A percentile compares a stretch with the other conserved stretches of the same genome.
phyloP scores from a whole-genome alignment of 305 asterid species.

The Ilex paraguariensis region DNA sequence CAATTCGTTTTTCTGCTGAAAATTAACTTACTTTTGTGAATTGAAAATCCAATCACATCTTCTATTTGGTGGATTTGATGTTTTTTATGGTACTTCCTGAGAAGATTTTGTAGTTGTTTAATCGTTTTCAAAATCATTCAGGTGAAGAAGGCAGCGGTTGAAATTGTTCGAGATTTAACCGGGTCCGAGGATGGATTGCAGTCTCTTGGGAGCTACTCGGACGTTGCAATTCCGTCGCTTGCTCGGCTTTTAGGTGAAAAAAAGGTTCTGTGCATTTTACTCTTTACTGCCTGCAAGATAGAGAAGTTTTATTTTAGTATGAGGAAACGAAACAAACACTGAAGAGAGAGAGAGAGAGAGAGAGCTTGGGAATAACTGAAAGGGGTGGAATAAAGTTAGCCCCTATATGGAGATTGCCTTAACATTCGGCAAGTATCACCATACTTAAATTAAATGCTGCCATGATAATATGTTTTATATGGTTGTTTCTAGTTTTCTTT shows the following conservation, averaged over 20 bases:
- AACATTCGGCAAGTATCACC: too few species aligned
- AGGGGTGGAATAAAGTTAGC: neutral
- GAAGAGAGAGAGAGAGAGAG: too few species aligned
- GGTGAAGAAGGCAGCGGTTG: slow-evolving; percentile 80
- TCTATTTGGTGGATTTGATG: neutral
- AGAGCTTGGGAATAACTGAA: too few species aligned
- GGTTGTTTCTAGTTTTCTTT: neutral
- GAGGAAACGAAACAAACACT: too few species aligned
- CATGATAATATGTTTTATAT: neutral
- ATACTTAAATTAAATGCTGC: too few species aligned
- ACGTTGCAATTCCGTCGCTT: slow-evolving; percentile 51
- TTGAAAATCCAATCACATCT: neutral
- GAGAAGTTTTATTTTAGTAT: too few species aligned
- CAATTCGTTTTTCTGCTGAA: neutral
- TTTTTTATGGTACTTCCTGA: neutral
- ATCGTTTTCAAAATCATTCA: slow-evolving; percentile 13
- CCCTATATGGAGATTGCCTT: neutral
- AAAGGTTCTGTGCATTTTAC: slow-evolving; percentile 37
- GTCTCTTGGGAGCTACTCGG: slow-evolving; percentile 60
- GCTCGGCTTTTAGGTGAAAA: slow-evolving; percentile 59
- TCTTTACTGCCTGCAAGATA: neutral
- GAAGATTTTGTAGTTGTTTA: neutral
- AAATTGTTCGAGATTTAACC: slow-evolving; percentile 80
- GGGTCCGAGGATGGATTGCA: slow-evolving; percentile 87
- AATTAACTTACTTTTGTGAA: neutral